Conservation (phyloP, 2,329 filamentous ascomycete genomes). For the Fusarium sacchari region DNA sequence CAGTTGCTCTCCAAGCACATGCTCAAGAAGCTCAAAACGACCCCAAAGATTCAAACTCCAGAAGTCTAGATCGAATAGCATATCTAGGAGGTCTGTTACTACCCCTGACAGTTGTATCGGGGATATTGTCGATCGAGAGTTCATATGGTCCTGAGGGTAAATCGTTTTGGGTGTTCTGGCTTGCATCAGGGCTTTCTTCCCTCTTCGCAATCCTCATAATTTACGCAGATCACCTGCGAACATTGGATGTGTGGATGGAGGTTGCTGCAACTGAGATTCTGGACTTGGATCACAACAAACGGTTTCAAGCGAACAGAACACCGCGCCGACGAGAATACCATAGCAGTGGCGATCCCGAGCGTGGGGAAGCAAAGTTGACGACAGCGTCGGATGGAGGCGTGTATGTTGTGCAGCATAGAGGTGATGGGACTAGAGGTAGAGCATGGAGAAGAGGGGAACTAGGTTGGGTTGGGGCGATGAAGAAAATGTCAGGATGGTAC, state of each 20-base stretch:
- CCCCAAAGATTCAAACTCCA: conserved; percentile 48
- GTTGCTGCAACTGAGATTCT: conserved; percentile 45
- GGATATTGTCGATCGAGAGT: conserved; percentile 59
- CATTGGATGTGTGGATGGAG: conserved; percentile 59
- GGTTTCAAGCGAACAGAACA: conserved; percentile 31
- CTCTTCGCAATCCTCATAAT: conserved; percentile 55
- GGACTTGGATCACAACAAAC: conserved; percentile 34
- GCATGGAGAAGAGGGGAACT: conserved; percentile 56
- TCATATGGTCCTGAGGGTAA: conserved; percentile 54
- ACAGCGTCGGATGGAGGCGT: conserved; percentile 38
- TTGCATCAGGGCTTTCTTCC: conserved; percentile 51
- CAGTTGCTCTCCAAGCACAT: conserved; percentile 8
- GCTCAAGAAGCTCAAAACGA: conserved; percentile 12
- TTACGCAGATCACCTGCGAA: conserved; percentile 60
- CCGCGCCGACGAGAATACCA: conserved; percentile 41
- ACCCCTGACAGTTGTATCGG: conserved; percentile 59
- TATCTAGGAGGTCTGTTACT: conserved; percentile 62
- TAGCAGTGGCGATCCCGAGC: conserved; percentile 36
- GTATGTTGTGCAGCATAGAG: conserved; percentile 46
- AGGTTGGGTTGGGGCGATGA: conserved; percentile 59
- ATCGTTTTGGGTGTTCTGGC: conserved; percentile 62
- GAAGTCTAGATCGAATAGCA: conserved; percentile 58
- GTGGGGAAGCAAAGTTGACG: conserved; percentile 50
- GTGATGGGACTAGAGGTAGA: conserved; percentile 44
- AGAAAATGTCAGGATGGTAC: conserved; percentile 53